Evolutionary conservation across 805 yeast species (phyloP).

Genomic region (Saccharomycopsis babjevae): DNA sequence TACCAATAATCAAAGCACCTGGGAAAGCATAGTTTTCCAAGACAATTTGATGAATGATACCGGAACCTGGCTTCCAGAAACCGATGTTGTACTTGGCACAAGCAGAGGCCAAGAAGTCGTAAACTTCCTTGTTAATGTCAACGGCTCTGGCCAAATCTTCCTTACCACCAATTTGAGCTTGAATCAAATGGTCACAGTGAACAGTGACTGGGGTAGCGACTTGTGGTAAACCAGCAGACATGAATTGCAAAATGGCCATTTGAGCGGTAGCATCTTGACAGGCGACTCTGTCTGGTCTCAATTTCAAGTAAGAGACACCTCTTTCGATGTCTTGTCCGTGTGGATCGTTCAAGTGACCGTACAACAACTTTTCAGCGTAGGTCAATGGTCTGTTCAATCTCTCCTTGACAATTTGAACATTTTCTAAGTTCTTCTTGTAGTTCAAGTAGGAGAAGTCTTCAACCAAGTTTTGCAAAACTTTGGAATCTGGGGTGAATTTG

Average conservation of each 20-base stretch:
- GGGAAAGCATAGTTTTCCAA: constrained; percentile 95
- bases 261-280: constrained; percentile 99
- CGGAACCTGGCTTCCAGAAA: constrained; percentile 99
- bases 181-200: constrained; percentile 97
- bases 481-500: constrained; percentile 49
- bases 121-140: constrained; percentile 85
- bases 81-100: constrained; percentile 93
- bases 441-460: constrained; percentile 80
- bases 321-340: constrained; percentile 62
- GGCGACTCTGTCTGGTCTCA: constrained; percentile 95
- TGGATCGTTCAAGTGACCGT: constrained; percentile 85
- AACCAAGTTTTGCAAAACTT: constrained; percentile 70
- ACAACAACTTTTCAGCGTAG: constrained; percentile 86
- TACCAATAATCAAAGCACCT: constrained; percentile 94
- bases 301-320: constrained; percentile 83
- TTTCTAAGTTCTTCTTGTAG: constrained; percentile 85
- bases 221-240: constrained; percentile 85
- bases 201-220: constrained; percentile 93
- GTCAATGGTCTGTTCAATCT: constrained; percentile 85
- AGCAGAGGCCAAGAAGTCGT: constrained; percentile 86
- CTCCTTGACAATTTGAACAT: constrained; percentile 72
- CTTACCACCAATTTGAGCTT: constrained; percentile 89
- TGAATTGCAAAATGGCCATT: constrained; percentile 96
- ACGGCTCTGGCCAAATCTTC: constrained; percentile 73
- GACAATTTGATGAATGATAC: constrained; percentile 96